Base-by-base conservation (phyloP, 192 early-diverging fungal genomes). In the Backusella psychrophila region DNA sequence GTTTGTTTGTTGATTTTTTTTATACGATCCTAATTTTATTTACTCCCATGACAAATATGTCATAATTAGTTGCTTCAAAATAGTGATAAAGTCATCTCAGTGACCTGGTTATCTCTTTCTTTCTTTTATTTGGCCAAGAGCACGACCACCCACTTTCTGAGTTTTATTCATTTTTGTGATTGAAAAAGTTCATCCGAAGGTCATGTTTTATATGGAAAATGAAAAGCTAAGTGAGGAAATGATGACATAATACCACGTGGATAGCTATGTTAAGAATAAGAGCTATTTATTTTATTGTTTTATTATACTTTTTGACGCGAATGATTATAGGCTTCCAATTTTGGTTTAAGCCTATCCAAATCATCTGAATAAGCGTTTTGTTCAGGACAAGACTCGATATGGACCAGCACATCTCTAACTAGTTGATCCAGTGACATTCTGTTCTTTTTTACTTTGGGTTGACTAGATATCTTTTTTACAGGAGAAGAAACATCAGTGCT, bases 381-480 rank as follows among this genome's bases (percentile, higher is more conserved):
- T n/a, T 29, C 41, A 49, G 70, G 39, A 49, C 42, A 71, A 7
- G 70, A 71, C 17, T 71, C 70, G 39, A 71, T 71, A 71, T 71
- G 70, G 29, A 42, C 29, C 41, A 71, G 42, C 19, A 71, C 70
- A 71, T 71, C 70, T 29, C 23, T 26, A 4, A 49, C 42, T n/a
- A 71, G 17, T 46, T 17, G 39, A 71, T 71, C 70, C 39, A 71
- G 41, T 35, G 29, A 46, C 5, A 29, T 8, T 29, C 21, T 29
- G 29, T 49, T 26, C 26, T 29, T 63, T 29, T 63, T 63, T 29
- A 26, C 12, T 29, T 23, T 29, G 9, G 56, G 23, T 63, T 29
- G 23, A 11, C 12, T 29, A 29, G 23, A 26, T 59, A 59, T 59
- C 23, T 21, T 56, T 56, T 9, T 56, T 56, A 63, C 23, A 29